Percentiles rank a stretch among this genome's conserved stretches.
phyloP scores from a whole-genome alignment of 306 rosid genomes.

The Trifolium dubium region DNA sequence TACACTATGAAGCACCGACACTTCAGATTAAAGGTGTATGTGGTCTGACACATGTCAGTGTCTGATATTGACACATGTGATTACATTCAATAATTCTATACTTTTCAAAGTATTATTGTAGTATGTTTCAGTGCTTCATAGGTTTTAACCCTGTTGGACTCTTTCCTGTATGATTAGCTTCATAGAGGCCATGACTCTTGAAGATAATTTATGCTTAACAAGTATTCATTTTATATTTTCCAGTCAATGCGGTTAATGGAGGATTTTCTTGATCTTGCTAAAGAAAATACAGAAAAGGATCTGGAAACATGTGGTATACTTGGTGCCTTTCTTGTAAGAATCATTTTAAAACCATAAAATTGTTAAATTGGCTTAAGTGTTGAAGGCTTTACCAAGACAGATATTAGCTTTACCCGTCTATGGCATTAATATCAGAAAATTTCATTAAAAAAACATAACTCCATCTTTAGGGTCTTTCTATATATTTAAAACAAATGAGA shows the following conservation, averaged over 20 bases:
- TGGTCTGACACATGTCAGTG: not conserved
- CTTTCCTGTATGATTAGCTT: conserved; percentile 13
- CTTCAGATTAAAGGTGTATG: not conserved
- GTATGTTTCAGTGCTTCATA: not conserved
- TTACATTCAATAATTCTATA: not conserved
- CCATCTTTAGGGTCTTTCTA: not conserved
- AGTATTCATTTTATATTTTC: conserved; percentile 33
- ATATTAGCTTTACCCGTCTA: conserved; percentile 21
- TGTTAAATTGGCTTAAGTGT: not conserved
- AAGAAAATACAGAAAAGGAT: conserved; percentile 72
- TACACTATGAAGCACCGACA: not conserved
- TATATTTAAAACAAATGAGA: not conserved
- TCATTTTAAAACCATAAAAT: conserved; percentile 25
- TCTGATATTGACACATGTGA: not conserved
- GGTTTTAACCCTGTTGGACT: conserved; percentile 3
- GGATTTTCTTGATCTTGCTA: conserved; percentile 76
- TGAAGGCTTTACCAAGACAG: conserved; percentile 16
- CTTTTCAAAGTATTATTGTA: not conserved
- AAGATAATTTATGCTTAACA: conserved; percentile 34
- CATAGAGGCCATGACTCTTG: not conserved
- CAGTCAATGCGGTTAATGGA: conserved; percentile 74
- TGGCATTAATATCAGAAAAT: not conserved
- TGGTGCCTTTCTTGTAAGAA: conserved; percentile 77
- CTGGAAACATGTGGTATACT: conserved; percentile 88
- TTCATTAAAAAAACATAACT: not conserved